Evolutionary conservation across 257 asterid genomes (phyloP).

Genomic region (Nicotiana obtusifolia): DNA sequence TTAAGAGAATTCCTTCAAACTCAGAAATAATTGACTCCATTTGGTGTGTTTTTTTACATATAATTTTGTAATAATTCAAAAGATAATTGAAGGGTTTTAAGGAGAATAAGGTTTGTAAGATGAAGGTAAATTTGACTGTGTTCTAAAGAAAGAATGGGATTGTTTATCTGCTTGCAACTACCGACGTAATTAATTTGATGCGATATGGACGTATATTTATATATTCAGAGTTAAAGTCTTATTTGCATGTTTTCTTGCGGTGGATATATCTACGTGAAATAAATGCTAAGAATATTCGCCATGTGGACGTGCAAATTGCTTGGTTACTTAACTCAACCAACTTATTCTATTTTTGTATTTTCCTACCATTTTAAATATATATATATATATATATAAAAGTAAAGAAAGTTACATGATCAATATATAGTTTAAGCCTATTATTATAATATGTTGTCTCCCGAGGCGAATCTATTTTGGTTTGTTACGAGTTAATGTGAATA

Average conservation of each 20-base stretch:
- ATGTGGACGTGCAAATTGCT: slow-evolving; percentile 33
- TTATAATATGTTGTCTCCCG: too few relatives aligned
- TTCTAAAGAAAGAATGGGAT: slow-evolving; percentile 24
- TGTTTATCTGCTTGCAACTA: slow-evolving; percentile 53
- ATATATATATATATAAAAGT: too few relatives aligned
- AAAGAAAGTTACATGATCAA: too few relatives aligned
- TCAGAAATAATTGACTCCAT: slow-evolving; percentile 58
- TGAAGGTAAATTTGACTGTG: slow-evolving; percentile 62
- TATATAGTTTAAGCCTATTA: too few relatives aligned
- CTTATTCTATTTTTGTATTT: not conserved
- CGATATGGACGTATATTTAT: too few relatives aligned
- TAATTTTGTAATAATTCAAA: not conserved
- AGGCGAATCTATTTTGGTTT: too few relatives aligned
- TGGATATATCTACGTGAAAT: slow-evolving; percentile 28
- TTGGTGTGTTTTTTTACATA: not conserved
- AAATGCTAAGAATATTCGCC: slow-evolving; percentile 31
- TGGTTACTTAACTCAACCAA: slow-evolving; percentile 45
- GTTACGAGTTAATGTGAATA: too few relatives aligned
- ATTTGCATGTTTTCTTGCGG: slow-evolving; percentile 26
- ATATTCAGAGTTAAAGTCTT: too few relatives aligned
- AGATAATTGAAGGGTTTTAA: slow-evolving; percentile 16
- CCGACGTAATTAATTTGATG: not conserved
- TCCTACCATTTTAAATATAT: too few relatives aligned
- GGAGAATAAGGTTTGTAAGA: slow-evolving; percentile 31
- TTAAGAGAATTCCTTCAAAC: slow-evolving; percentile 71